Conservation (phyloP, 352 stramenopile species). For the Pythium dissotocum region DNA sequence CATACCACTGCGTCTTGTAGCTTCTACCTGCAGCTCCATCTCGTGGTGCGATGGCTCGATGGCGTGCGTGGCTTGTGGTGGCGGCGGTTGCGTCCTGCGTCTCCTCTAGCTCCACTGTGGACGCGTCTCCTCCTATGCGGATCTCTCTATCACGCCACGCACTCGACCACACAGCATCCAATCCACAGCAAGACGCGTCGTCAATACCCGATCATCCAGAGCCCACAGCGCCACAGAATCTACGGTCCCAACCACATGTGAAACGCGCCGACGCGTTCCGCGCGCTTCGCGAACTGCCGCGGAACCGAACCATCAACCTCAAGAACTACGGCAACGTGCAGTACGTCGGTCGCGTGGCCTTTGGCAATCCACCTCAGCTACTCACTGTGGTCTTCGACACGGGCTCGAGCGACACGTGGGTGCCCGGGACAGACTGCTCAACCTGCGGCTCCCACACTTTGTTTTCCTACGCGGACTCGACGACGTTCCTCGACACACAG, state of each 20-base stretch:
- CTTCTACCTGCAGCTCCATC: too few species aligned
- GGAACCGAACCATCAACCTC: constrained; percentile 48
- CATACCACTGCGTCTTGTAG: not conserved
- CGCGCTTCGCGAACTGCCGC: constrained; percentile 23
- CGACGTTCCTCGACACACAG: constrained; percentile 71
- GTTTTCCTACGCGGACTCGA: constrained; percentile 56
- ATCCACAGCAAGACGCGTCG: not conserved
- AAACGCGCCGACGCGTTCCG: constrained; percentile 21
- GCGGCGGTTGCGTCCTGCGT: not conserved
- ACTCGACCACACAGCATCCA: not conserved
- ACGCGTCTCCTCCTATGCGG: constrained; percentile 30
- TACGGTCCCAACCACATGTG: not conserved
- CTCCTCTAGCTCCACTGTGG: not conserved
- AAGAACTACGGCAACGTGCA: constrained; percentile 88
- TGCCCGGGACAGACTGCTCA: constrained; percentile 51
- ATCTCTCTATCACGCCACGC: constrained; percentile 31
- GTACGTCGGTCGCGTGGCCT: constrained; percentile 74
- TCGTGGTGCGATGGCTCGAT: constrained; percentile 11
- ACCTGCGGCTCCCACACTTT: constrained; percentile 55
- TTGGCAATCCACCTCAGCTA: constrained; percentile 66
- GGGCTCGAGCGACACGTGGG: constrained; percentile 82
- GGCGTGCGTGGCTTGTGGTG: not conserved
- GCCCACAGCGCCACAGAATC: constrained; percentile 4
- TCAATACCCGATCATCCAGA: constrained; percentile 1
- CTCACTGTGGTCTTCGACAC: constrained; percentile 82